phyloP scores from a whole-genome alignment of 805 yeast species.

The Metschnikowia shivogae region DNA sequence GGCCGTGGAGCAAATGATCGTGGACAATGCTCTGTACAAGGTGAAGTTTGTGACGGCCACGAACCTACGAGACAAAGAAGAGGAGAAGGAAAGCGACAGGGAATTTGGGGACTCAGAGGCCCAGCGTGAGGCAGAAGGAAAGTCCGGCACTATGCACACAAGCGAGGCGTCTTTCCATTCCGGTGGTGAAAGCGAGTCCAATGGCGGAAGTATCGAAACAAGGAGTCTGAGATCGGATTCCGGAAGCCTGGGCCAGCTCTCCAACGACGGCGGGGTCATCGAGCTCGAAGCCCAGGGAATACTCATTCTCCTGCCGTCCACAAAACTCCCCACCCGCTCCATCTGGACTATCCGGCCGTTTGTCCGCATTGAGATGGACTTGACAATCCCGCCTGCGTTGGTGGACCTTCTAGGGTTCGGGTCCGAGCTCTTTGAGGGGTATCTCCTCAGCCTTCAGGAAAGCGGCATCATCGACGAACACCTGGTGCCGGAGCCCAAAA shows the following conservation, averaged over 20 bases:
- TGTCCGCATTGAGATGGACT: slow-evolving; percentile 54
- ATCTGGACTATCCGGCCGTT: slow-evolving; percentile 92
- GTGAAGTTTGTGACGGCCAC: slow-evolving; percentile 66
- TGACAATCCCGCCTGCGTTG: slow-evolving; percentile 66
- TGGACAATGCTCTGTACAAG: slow-evolving; percentile 72
- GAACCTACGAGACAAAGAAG: slow-evolving; percentile 15
- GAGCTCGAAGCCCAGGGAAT: slow-evolving; percentile 95
- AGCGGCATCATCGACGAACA: slow-evolving; percentile 59
- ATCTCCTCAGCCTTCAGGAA: slow-evolving; percentile 60
- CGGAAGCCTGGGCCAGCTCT: slow-evolving; percentile 20
- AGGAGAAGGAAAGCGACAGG: neutral
- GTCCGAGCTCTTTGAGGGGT: slow-evolving; percentile 74
- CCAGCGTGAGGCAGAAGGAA: neutral
- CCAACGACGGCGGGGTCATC: slow-evolving; percentile 56
- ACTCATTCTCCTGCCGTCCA: slow-evolving; percentile 58
- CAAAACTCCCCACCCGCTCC: slow-evolving; percentile 66
- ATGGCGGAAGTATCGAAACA: too few species aligned
- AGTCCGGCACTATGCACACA: neutral
- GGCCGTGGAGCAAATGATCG: slow-evolving; percentile 66
- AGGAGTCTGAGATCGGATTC: too few species aligned
- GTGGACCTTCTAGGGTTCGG: slow-evolving; percentile 86
- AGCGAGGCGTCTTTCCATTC: neutral
- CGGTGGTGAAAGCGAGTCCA: neutral
- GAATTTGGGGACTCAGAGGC: neutral
- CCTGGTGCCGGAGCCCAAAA: slow-evolving; percentile 72